These are phyloP conservation scores for Polytolypa hystricis DNA, from an alignment of 2,329 filamentous ascomycete species.

Conservation along the genomic window DNA sequence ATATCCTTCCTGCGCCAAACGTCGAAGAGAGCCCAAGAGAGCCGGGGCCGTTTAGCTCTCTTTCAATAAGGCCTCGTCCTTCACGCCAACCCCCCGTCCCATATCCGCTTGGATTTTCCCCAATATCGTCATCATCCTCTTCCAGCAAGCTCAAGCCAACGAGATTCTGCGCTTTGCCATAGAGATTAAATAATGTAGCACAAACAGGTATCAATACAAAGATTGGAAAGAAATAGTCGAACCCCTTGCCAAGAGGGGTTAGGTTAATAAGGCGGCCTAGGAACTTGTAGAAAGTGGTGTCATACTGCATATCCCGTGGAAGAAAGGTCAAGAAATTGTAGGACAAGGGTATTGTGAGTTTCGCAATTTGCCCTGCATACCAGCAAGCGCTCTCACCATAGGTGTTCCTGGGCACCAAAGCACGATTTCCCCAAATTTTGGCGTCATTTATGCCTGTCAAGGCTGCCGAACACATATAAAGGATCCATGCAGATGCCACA, in stretches of 20 bases:
- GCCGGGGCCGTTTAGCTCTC: constrained; percentile 59
- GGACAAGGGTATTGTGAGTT: constrained; percentile 79
- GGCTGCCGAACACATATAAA: constrained; percentile 91
- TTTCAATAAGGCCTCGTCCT: constrained; percentile 78
- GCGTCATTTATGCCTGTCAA: constrained; percentile 81
- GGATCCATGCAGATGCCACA: constrained; percentile 75
- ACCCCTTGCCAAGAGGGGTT: constrained; percentile 69
- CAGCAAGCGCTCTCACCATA: constrained; percentile 89
- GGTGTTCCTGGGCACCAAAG: constrained; percentile 80
- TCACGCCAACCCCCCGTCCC: constrained; percentile 83
- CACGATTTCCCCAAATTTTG: constrained; percentile 94
- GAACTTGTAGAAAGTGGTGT: constrained; percentile 79
- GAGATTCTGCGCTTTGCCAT: constrained; percentile 64
- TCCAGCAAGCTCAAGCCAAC: constrained; percentile 72
- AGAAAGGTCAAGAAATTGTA: constrained; percentile 97
- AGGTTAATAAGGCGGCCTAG: constrained; percentile 74
- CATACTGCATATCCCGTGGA: constrained; percentile 56
- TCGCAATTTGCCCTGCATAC: constrained; percentile 88
- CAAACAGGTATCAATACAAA: constrained; percentile 77
- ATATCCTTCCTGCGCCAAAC: neutral
- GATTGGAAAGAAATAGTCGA: constrained; percentile 79
- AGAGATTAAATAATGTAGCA: constrained; percentile 80
- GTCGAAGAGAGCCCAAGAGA: constrained; percentile 32
- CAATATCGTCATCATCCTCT: constrained; percentile 49
- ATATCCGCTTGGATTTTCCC: constrained; percentile 51